Conservation (phyloP, 106 monocot genomes). For the Cymbidium sinense region DNA sequence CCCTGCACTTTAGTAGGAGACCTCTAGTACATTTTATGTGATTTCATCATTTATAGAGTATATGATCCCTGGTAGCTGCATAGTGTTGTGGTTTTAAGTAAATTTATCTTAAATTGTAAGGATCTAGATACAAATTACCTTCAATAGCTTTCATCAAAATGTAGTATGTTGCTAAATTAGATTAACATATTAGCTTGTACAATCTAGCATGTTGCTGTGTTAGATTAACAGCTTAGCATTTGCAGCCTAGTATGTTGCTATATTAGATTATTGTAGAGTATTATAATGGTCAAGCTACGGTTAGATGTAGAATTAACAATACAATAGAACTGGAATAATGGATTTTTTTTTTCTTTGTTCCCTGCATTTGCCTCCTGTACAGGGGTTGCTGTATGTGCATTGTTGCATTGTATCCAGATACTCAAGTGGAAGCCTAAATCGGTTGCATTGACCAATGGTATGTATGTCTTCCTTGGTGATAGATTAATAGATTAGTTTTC, state of each 20-base stretch:
- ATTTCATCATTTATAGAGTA: not conserved
- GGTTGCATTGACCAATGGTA: slow-evolving; percentile 4
- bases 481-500: slow-evolving; percentile 1
- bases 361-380: slow-evolving; percentile 19
- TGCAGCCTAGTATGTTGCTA: not conserved
- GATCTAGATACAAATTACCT: not conserved
- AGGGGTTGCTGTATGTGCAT: slow-evolving; percentile 13
- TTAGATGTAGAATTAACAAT: slow-evolving; percentile 4
- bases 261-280: not conserved
- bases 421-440: not conserved
- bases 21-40: not conserved
- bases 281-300: not conserved
- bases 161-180: slow-evolving; percentile 1
- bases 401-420: not conserved
- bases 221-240: not conserved
- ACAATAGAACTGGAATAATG: slow-evolving; percentile 12
- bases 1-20: not conserved
- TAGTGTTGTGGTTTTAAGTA: no score
- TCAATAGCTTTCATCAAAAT: not conserved
- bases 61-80: not conserved
- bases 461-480: not conserved
- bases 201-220: not conserved
- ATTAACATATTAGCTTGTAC: no score
- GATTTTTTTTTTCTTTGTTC: slow-evolving; percentile 12
- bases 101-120: not conserved